Base-by-base conservation (phyloP, 2,329 filamentous ascomycete genomes). In the Calonectria honghensis region DNA sequence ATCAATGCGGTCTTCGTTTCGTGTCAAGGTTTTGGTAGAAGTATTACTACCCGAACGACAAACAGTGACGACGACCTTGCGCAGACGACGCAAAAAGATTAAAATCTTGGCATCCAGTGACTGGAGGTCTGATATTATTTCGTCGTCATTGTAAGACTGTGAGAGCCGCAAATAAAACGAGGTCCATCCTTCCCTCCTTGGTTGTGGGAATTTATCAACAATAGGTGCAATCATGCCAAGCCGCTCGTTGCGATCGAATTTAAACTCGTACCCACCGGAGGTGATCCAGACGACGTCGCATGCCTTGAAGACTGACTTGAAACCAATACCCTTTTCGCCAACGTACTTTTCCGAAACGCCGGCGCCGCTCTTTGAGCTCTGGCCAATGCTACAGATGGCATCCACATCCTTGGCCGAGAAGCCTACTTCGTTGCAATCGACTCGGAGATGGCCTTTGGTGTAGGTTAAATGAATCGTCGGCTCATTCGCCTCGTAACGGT, bases 261-360 rank as follows among this genome's bases (percentile, higher is more conserved):
- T 50, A 29, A 66, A 66, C 24, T 45, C 84, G 75, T 79, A 85
- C 45, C 72, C 37, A 13, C 82, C 79, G 27, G 80, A 83, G 13
- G 73, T 69, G 24, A 86, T 82, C 52, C 79, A 81, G 5, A 85
- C 84, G 0, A 75, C 69, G 51, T 80, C 69, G 1, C 84, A 81
- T 0, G 84, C 81, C 20, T 79, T 83, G 76, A 85, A 86, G 27
- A 84, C 82, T 2, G 81, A 79, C 72, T 85, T 85, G 82, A 85
- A 85, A 3, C 84, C 84, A 29, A 85, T 85, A 10, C 83, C 84
- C 68, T 84, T 85, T 68, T 85, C 83, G n/a, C 84, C 84, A 35
- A 83, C 83, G 57, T 80, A 84, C 13, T 81, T 78, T 16, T 72
- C 72, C 2, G 75, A 73, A 9, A 73, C 73, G 20, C 45, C 41